phyloP scores from a whole-genome alignment of 2,329 filamentous ascomycete species.

The Trichophyton mentagrophytes region DNA sequence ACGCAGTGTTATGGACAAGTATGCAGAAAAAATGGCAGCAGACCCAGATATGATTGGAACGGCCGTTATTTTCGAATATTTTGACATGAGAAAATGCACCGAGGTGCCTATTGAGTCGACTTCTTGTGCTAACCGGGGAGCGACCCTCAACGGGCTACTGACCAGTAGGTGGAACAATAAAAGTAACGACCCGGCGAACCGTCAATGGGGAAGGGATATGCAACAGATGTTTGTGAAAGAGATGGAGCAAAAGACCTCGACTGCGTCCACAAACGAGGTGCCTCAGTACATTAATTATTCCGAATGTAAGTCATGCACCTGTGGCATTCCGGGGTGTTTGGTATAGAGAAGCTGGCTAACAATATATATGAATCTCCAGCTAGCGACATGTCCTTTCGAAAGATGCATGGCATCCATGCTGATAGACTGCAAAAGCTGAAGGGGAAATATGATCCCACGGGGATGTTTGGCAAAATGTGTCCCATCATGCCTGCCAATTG shows the following conservation, averaged over 20 bases:
- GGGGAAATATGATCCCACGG: conserved; percentile 35
- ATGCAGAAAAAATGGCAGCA: conserved; percentile 17
- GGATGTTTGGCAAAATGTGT: conserved; percentile 36
- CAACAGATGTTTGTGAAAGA: conserved; percentile 20
- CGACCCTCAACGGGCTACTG: conserved; percentile 29
- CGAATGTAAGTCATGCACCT: conserved; percentile 9
- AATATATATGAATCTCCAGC: conserved; percentile 15
- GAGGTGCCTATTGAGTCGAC: conserved; percentile 23
- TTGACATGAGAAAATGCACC: conserved; percentile 25
- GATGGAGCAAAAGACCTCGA: conserved; percentile 13
- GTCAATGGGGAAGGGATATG: conserved; percentile 26
- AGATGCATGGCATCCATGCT: conserved; percentile 37
- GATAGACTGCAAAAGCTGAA: conserved; percentile 32
- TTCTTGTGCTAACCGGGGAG: conserved; percentile 32
- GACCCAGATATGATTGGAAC: conserved; percentile 18
- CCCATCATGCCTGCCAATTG: conserved; percentile 15
- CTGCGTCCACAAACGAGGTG: conserved; percentile 11
- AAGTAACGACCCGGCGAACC: conserved; percentile 22
- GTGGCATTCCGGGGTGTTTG: not conserved
- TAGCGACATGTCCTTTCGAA: conserved; percentile 21
- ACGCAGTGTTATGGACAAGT: conserved; percentile 18
- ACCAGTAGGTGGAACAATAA: conserved; percentile 27
- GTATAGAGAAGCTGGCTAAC: not conserved
- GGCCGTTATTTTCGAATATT: conserved; percentile 27
- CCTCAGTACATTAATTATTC: conserved; percentile 27